phyloP scores from a whole-genome alignment of 306 rosid genomes.

The Casuarina cunninghamiana region DNA sequence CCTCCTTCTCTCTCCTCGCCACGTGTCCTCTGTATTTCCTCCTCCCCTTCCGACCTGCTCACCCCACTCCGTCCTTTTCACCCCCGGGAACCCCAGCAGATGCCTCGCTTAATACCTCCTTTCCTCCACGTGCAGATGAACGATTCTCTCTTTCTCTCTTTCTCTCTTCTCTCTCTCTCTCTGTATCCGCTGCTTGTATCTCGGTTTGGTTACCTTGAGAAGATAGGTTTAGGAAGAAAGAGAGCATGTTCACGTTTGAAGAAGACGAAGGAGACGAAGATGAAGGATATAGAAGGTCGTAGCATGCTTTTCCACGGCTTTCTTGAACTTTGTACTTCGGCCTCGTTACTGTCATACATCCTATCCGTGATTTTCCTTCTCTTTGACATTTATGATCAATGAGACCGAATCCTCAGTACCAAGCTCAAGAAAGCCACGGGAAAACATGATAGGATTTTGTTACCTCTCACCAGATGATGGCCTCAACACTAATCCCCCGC shows the following conservation, averaged over 20 bases:
- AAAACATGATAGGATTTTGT: conserved; percentile 14
- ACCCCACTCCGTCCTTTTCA: too few relatives aligned
- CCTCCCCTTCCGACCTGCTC: not conserved
- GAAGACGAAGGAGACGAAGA: not conserved
- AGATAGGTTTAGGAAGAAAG: too few relatives aligned
- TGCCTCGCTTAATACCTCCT: too few relatives aligned
- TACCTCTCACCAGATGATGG: not conserved
- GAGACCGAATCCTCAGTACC: not conserved
- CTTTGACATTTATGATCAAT: not conserved
- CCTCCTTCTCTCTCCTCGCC: not conserved
- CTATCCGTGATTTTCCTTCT: too few relatives aligned
- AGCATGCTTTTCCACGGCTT: conserved; percentile 29
- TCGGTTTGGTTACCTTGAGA: too few relatives aligned
- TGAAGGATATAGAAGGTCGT: not conserved
- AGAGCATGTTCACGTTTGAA: too few relatives aligned
- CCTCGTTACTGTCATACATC: not conserved
- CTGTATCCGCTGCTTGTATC: too few relatives aligned
- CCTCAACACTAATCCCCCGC: too few relatives aligned
- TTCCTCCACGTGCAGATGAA: too few relatives aligned
- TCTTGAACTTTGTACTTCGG: conserved; percentile 19
- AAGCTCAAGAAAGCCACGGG: conserved; percentile 24
- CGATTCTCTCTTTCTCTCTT: too few relatives aligned
- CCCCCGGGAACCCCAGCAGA: too few relatives aligned
- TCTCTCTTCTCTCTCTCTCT: too few relatives aligned
- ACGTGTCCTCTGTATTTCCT: not conserved